Evolutionary conservation across 2,329 filamentous ascomycete species (phyloP), one percentile per base, ranked within the genome.

Genomic region (Aciculosporium take): DNA sequence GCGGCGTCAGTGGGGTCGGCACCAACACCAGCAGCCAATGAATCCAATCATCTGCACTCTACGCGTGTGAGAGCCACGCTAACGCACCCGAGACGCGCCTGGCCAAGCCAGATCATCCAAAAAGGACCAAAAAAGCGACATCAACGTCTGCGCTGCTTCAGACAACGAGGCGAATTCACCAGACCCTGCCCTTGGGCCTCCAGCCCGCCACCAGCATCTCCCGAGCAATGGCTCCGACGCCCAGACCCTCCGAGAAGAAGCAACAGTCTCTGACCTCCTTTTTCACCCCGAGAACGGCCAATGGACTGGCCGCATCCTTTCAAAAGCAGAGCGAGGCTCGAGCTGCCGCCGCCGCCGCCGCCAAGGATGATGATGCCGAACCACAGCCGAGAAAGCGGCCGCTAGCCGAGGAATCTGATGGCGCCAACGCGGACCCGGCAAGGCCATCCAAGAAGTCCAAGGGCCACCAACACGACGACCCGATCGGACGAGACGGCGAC

Each of bases 251-350:
- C 23, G 63, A 58, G 41, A 83, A 81, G 60, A 84, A 81, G 52
- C 85, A 95, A 56, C 74, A 81, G 49, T 84, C 85, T 1, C 80
- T 95, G 46, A 91, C 85, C 3, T 88, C 79, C 55, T 94, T 94
- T 63, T 94, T 94, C 57, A 74, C 77, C 1, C 76, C 76, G 12
- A 79, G 72, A 48, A 64, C 73, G 10, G 57, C 63, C 54, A 72
- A 71, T 56, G 66, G 64, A 43, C 51, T 65, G 20, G 52, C 59
- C n/a, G 54, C 62, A 28, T 52, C 56, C 35, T 55, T 60, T 42
- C 50, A 56, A 46, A 60, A 61, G 42, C 53, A 57, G 47, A 51
- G 46, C 37, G 50, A 53, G 28, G 44, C 50, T 28, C 48, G 48
- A 36, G 48, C 48, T 18, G 47, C 59, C 37, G 52, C 52, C 35